Conservation (phyloP, 1,284 basidiomycete species). For the Pyrrhoderma lamaoense region DNA sequence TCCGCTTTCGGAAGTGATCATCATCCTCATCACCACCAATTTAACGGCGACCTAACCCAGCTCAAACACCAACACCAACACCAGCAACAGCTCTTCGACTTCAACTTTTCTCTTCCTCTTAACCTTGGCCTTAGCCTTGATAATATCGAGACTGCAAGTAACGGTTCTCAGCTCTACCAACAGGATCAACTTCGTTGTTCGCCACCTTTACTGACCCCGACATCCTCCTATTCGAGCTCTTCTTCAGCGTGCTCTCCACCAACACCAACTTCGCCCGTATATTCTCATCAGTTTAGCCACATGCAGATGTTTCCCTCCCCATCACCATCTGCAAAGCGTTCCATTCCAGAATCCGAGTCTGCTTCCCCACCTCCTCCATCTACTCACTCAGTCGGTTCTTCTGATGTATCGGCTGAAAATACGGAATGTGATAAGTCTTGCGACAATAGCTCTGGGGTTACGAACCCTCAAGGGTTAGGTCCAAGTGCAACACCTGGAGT, state of each 20-base stretch:
- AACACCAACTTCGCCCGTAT: background rate
- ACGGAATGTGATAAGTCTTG: too few relatives aligned
- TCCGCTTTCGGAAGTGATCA: too few relatives aligned
- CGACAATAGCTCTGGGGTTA: background rate
- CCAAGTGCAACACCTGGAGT: too few relatives aligned
- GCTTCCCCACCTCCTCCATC: too few relatives aligned
- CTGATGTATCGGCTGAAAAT: too few relatives aligned
- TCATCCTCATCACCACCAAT: too few relatives aligned
- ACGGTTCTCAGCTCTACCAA: background rate
- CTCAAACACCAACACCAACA: background rate
- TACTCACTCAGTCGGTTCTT: too few relatives aligned
- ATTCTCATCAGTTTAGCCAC: background rate
- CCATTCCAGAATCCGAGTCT: too few relatives aligned
- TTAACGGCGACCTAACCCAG: too few relatives aligned
- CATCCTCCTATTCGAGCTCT: background rate
- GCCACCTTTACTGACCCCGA: background rate
- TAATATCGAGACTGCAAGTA: background rate
- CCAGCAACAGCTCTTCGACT: conserved; percentile 11
- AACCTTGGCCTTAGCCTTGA: background rate
- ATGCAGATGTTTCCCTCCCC: background rate
- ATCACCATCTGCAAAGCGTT: too few relatives aligned
- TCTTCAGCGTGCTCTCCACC: background rate
- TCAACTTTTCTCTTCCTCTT: conserved; percentile 10
- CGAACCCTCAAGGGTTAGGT: too few relatives aligned
- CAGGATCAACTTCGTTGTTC: too few relatives aligned